Evolutionary conservation across 2,329 filamentous ascomycete genomes (phyloP), one percentile per base, ranked within the genome.

Genomic region (Niveomyces coronatus): DNA sequence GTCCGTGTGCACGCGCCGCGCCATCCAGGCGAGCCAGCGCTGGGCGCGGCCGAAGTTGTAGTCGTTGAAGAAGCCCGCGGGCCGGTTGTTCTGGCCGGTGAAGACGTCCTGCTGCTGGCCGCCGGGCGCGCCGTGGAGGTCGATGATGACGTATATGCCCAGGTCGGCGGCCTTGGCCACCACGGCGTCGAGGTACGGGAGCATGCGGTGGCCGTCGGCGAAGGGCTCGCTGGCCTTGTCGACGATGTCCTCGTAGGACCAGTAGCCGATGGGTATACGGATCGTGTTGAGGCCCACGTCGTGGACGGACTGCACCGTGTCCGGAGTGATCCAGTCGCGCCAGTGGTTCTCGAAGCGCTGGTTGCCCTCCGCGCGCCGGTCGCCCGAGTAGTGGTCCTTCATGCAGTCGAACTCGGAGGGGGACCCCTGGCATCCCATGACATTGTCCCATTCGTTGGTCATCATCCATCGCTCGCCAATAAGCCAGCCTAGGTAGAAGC

Each of bases 1-100:
- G 37, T 64, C 64, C 0, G 51, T 55, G 47, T 77, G 72, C 34
- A 76, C 68, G 23, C 65, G 58, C 18, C 63, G 62, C 1, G 71
- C 67, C 53, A 79, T 67, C 65, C 67, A 75, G 28, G 65, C 56
- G 5, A 79, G 61, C 49, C 75, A 77, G 33, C 62, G 52, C 39
- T 64, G 52, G 0, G 70, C 71, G 13, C 76, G 67, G 28, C 67
- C 64, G 50, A 71, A 79, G 50, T 79, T 63, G 47, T 67, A 68
- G 23, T 65, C 56, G 9, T 63, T 56, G 51, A 72, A 80, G 54
- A 79, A 79, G 3, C 69, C 70, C 0, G 71, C 47, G 5, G 46
- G 46, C 27, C 39, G 41, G 32, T 45, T 44, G 24, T 41, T 40
- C 29, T 53, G 55, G 56, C 66, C 68, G 2, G 68, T 71, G 44